Conservation (phyloP, 2,329 filamentous ascomycete genomes). For the Epichloe brachyelytri region DNA sequence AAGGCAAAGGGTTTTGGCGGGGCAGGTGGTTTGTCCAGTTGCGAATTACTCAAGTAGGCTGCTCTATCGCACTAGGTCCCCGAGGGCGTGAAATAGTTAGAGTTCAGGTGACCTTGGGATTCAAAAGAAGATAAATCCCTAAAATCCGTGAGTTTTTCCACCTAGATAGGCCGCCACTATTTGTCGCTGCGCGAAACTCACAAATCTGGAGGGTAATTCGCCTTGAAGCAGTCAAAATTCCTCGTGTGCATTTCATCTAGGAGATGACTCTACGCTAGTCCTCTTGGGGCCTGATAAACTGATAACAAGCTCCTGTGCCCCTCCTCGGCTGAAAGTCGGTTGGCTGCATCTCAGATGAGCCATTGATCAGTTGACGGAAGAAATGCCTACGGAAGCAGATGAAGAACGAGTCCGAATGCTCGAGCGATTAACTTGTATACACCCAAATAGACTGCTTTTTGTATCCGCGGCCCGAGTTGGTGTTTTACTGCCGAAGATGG, state of each 20-base stretch:
- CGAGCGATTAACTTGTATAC: no score
- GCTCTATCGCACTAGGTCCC: not conserved
- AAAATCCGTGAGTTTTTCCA: not conserved
- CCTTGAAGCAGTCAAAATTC: slow-evolving; percentile 27
- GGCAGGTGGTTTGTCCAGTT: slow-evolving; percentile 10
- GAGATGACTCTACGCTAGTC: slow-evolving; percentile 28
- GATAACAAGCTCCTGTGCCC: slow-evolving; percentile 24
- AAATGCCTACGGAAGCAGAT: not conserved
- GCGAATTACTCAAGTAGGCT: not conserved
- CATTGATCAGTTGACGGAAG: no score
- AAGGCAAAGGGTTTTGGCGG: slow-evolving; percentile 11
- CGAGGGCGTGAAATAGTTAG: not conserved
- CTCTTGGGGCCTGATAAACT: slow-evolving; percentile 21
- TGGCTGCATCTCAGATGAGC: not conserved
- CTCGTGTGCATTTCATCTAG: slow-evolving; percentile 26
- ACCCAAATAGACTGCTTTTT: no score
- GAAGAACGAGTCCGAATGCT: no score
- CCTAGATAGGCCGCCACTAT: not conserved
- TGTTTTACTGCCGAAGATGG: no score
- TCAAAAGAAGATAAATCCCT: not conserved
- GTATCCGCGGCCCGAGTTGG: no score
- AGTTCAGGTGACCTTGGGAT: not conserved
- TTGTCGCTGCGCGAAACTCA: slow-evolving; percentile 7
- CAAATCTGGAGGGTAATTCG: slow-evolving; percentile 17
- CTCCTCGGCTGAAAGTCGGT: slow-evolving; percentile 21